These are phyloP conservation scores for Penicillium sp. DNA, from an alignment of 2,329 filamentous ascomycete genomes.

Conservation along the genomic window DNA sequence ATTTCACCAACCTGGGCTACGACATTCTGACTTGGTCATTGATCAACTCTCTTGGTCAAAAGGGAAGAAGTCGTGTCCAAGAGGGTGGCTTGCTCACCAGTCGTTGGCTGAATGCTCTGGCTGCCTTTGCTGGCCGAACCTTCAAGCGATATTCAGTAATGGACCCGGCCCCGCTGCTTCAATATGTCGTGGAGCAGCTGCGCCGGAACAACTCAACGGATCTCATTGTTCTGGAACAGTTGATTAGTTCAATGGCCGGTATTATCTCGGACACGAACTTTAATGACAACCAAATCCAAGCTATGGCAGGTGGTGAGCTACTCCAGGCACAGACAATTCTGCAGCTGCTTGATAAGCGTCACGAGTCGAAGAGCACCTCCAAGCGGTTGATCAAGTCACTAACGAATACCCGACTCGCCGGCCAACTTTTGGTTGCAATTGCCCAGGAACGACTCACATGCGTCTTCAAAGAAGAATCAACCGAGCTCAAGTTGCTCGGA, in stretches of 20 bases:
- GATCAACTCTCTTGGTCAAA: conserved; percentile 66
- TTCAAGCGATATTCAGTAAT: conserved; percentile 84
- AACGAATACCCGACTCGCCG: conserved; percentile 73
- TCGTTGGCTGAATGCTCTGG: conserved; percentile 85
- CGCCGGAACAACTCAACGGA: conserved; percentile 81
- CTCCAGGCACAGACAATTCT: conserved; percentile 78
- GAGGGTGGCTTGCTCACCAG: conserved; percentile 74
- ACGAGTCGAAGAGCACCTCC: conserved; percentile 71
- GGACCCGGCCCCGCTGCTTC: conserved; percentile 79
- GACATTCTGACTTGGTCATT: conserved; percentile 93
- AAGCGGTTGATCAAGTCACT: conserved; percentile 78
- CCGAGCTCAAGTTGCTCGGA: conserved; percentile 84
- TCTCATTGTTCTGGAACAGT: conserved; percentile 84
- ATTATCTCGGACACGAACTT: conserved; percentile 85
- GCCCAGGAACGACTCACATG: conserved; percentile 89
- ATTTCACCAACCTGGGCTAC: conserved; percentile 89
- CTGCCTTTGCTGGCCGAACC: conserved; percentile 85
- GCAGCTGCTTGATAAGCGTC: conserved; percentile 77
- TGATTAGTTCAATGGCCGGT: conserved; percentile 90
- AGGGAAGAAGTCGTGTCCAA: conserved; percentile 59
- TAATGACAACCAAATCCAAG: conserved; percentile 81
- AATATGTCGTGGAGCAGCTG: conserved; percentile 86
- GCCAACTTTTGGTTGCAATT: conserved; percentile 82
- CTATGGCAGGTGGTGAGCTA: conserved; percentile 81
- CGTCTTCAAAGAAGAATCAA: conserved; percentile 72